A percentile compares a stretch with the other conserved stretches of the same genome.
phyloP scores from a whole-genome alignment of 1,139 yeast species.

The Waltiozyma sp. region DNA sequence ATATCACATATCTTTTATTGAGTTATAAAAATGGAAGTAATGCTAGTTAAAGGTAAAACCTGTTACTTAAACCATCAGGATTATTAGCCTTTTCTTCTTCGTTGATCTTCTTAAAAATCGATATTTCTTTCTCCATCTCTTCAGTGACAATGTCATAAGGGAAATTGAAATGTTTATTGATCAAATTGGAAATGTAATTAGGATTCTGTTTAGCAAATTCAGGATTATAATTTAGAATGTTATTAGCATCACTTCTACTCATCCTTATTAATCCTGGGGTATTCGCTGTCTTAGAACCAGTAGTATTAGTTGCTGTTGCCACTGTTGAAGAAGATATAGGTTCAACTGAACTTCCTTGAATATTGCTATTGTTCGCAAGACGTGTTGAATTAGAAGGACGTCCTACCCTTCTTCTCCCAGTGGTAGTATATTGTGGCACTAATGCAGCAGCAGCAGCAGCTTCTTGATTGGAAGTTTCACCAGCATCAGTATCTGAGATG shows the following conservation, averaged over 20 bases:
- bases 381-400: conserved; percentile 1
- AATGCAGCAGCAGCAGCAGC: conserved; percentile 5
- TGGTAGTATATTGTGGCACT: neutral
- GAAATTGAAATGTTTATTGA: conserved; percentile 19
- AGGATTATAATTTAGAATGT: neutral
- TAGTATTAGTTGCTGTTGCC: neutral
- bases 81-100: neutral
- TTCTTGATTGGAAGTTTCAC: conserved; percentile 14
- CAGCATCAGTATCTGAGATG: conserved; percentile 3
- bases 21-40: neutral
- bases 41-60: neutral
- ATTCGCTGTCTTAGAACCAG: conserved; percentile 6
- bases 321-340: neutral
- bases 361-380: neutral
- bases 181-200: conserved; percentile 2
- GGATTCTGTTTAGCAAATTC: neutral
- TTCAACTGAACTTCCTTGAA: neutral
- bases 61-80: neutral
- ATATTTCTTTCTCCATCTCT: conserved; percentile 22
- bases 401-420: neutral
- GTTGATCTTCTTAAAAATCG: conserved; percentile 4
- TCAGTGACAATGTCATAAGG: conserved; percentile 20
- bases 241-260: neutral
- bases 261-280: conserved; percentile 3
- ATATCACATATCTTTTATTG: no score